A percentile compares a stretch with the other conserved stretches of the same genome.
Conservation (phyloP, 192 early-diverging fungal species). For the Coemansia umbellata region DNA sequence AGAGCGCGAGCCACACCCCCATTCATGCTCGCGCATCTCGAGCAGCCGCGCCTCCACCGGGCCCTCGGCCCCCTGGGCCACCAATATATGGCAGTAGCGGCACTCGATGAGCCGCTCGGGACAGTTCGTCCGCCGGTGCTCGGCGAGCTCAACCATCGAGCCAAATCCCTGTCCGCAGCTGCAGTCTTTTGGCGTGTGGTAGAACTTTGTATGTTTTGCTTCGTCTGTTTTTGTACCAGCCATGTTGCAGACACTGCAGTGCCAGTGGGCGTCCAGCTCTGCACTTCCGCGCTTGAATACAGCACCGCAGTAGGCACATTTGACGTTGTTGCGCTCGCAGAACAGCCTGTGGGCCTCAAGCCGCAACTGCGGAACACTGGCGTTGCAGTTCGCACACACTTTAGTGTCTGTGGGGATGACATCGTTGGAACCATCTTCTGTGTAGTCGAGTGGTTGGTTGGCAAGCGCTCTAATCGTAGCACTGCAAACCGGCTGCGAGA, state of each 20-base stretch:
- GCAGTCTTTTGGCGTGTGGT: constrained; percentile 61
- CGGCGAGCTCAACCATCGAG: constrained; percentile 54
- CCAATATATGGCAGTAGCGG: constrained; percentile 73
- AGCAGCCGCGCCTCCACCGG: constrained; percentile 61
- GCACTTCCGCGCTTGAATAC: constrained; percentile 63
- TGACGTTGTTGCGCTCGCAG: constrained; percentile 75
- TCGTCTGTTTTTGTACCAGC: constrained; percentile 48
- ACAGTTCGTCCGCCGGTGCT: constrained; percentile 67
- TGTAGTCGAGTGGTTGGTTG: not conserved
- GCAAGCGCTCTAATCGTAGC: constrained; percentile 12
- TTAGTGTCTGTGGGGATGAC: not conserved
- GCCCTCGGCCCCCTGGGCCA: constrained; percentile 59
- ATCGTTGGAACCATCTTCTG: constrained; percentile 10
- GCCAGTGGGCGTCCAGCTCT: constrained; percentile 73
- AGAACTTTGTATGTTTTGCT: constrained; percentile 65
- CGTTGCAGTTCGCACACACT: constrained; percentile 66
- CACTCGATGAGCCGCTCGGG: constrained; percentile 74
- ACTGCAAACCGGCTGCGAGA: constrained; percentile 1
- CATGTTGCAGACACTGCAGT: constrained; percentile 69
- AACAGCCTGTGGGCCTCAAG: constrained; percentile 70
- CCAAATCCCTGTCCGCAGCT: constrained; percentile 46
- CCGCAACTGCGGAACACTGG: constrained; percentile 59
- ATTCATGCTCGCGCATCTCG: constrained; percentile 71
- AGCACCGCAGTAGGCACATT: constrained; percentile 60
- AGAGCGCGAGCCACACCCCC: constrained; percentile 79